A percentile compares a stretch with the other conserved stretches of the same genome.
phyloP scores from a whole-genome alignment of 2,329 filamentous ascomycete species.

The Calycina herbarum region DNA sequence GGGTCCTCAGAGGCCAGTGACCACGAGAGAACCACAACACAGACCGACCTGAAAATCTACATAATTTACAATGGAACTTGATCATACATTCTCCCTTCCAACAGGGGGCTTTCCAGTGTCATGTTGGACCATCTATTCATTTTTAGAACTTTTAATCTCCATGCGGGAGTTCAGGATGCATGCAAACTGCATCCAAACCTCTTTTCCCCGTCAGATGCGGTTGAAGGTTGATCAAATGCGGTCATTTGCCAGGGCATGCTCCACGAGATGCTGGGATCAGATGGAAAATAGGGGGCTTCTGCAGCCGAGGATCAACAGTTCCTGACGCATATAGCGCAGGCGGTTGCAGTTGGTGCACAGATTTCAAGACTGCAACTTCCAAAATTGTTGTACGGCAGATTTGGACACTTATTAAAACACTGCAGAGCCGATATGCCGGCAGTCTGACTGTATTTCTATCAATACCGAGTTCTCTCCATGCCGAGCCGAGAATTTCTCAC shows the following conservation, averaged over 20 bases:
- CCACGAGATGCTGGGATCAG: slow-evolving; percentile 1
- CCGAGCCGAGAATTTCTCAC: too few species aligned
- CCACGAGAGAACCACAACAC: too few species aligned
- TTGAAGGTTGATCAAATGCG: background rate
- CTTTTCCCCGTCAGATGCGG: background rate
- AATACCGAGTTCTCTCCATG: background rate
- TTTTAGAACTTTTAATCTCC: slow-evolving; percentile 2
- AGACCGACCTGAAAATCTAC: background rate
- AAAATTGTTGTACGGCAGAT: background rate
- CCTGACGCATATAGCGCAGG: background rate
- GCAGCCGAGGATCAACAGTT: background rate
- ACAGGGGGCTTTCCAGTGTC: background rate
- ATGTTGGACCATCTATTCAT: background rate
- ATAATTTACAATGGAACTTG: background rate
- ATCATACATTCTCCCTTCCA: background rate
- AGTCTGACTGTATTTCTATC: background rate
- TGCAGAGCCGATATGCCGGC: background rate
- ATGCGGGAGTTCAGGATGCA: background rate
- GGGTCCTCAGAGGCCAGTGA: background rate
- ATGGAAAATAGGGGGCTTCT: background rate
- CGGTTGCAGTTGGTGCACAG: background rate
- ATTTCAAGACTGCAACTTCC: background rate
- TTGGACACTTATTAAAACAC: background rate
- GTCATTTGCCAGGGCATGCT: background rate
- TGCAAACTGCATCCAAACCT: background rate